Evolutionary conservation across 1,284 basidiomycete species (phyloP).

Genomic region (Paramarasmius palmivorus): DNA sequence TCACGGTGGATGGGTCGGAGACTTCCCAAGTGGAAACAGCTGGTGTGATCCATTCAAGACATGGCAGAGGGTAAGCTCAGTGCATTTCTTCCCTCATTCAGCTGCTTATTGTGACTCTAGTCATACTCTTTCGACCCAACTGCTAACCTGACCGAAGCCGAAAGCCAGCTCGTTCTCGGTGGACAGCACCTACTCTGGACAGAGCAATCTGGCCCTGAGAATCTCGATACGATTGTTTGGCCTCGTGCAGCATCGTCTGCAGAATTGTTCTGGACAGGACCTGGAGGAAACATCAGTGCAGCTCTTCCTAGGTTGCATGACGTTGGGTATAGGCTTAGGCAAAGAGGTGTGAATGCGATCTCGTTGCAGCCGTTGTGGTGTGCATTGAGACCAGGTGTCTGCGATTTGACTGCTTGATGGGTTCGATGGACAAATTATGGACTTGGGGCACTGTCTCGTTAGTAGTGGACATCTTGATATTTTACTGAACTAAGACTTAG

Average conservation of each 20-base stretch:
- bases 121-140: constrained; percentile 76
- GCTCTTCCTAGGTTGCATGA: constrained; percentile 82
- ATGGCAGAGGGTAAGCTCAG: constrained; percentile 59
- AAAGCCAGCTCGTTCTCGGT: constrained; percentile 63
- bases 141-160: constrained; percentile 49
- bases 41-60: constrained; percentile 78
- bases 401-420: constrained; percentile 47
- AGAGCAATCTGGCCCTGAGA: constrained; percentile 72
- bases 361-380: constrained; percentile 83
- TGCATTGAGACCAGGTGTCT: constrained; percentile 66
- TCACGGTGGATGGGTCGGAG: constrained; percentile 79
- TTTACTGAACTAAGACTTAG: no score
- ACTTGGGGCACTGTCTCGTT: no score
- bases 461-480: no score
- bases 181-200: constrained; percentile 81
- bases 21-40: constrained; percentile 43
- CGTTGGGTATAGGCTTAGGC: constrained; percentile 65
- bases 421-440: no score
- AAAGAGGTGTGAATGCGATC: constrained; percentile 67
- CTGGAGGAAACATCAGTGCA: constrained; percentile 50
- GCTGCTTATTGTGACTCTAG: constrained; percentile 25
- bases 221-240: constrained; percentile 76
- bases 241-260: constrained; percentile 79
- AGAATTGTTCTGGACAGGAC: constrained; percentile 83
- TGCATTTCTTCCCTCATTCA: not conserved